phyloP scores from a whole-genome alignment of 805 yeast genomes.

The Starmerella sp. region DNA sequence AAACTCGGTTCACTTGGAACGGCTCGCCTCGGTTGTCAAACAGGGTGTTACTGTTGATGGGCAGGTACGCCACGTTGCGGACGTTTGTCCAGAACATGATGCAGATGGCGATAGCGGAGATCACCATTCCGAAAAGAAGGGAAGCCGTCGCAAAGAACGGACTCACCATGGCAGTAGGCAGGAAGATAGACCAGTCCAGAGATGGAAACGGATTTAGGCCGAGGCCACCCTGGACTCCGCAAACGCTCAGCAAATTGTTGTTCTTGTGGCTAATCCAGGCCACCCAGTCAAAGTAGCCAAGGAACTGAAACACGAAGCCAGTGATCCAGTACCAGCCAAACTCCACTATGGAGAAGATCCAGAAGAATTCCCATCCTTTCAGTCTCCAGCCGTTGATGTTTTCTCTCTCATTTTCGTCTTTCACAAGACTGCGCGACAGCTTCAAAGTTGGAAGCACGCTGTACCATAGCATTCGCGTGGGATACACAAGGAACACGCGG shows the following conservation, averaged over 20 bases:
- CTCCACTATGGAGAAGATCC: constrained; percentile 37
- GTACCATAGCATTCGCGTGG: constrained; percentile 44
- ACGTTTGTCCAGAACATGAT: constrained; percentile 36
- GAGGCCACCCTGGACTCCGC: constrained; percentile 39
- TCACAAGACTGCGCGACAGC: constrained; percentile 38
- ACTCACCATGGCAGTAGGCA: constrained; percentile 32
- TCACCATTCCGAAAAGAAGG: constrained; percentile 30
- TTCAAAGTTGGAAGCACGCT: constrained; percentile 39
- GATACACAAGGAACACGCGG: constrained; percentile 47
- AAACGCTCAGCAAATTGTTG: constrained; percentile 37
- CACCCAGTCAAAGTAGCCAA: constrained; percentile 52
- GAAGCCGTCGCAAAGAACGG: constrained; percentile 36
- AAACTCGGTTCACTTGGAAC: constrained; percentile 35
- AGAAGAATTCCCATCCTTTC: constrained; percentile 41
- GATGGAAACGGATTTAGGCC: constrained; percentile 46
- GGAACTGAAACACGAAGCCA: constrained; percentile 49
- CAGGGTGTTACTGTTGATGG: constrained; percentile 36
- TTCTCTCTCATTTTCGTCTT: constrained; percentile 32
- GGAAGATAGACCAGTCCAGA: constrained; percentile 37
- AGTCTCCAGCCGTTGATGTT: constrained; percentile 49
- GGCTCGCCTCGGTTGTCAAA: constrained; percentile 36
- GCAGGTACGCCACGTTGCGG: constrained; percentile 41
- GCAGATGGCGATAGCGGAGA: constrained; percentile 26
- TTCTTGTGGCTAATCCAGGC: constrained; percentile 47
- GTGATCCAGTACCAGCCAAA: constrained; percentile 27